Evolutionary conservation across 805 yeast species (phyloP).

Genomic region (Metschnikowia cubensis): DNA sequence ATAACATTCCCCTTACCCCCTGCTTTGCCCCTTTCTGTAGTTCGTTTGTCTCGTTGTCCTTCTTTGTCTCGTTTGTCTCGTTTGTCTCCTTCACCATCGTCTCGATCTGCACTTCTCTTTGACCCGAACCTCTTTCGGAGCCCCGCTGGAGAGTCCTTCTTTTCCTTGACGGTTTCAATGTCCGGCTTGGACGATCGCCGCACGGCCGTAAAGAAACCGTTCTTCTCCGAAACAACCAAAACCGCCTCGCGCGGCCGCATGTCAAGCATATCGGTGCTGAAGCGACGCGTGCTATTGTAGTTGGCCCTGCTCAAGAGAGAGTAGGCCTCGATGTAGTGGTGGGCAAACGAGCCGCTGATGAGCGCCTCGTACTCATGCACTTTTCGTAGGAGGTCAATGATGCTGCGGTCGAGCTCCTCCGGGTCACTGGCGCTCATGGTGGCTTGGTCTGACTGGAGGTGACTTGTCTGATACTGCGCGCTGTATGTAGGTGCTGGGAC

Average conservation of each 20-base stretch:
- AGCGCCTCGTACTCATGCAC: conserved; percentile 32
- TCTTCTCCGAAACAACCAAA: conserved; percentile 13
- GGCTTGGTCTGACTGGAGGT: too few relatives aligned
- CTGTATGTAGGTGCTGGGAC: too few relatives aligned
- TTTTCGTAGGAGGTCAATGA: neutral
- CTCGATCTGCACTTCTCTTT: neutral
- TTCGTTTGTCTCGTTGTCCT: too few relatives aligned
- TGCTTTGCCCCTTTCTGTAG: too few relatives aligned
- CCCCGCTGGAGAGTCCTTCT: neutral
- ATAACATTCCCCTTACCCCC: too few relatives aligned
- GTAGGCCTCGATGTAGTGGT: conserved; percentile 32
- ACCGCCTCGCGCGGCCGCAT: conserved; percentile 27
- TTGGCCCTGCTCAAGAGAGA: conserved; percentile 45
- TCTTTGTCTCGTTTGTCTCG: too few relatives aligned
- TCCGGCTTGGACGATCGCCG: neutral
- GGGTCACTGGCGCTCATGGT: too few relatives aligned
- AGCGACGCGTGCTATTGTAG: conserved; percentile 29
- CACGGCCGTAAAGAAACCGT: neutral
- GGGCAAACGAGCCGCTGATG: conserved; percentile 16
- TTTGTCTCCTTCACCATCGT: neutral
- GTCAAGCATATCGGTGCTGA: conserved; percentile 43
- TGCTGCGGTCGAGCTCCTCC: too few relatives aligned
- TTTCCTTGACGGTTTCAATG: neutral
- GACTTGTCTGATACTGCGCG: too few relatives aligned
- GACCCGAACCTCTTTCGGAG: neutral